phyloP scores from a whole-genome alignment of 192 early-diverging fungal species.

The Phycomyces nitens region DNA sequence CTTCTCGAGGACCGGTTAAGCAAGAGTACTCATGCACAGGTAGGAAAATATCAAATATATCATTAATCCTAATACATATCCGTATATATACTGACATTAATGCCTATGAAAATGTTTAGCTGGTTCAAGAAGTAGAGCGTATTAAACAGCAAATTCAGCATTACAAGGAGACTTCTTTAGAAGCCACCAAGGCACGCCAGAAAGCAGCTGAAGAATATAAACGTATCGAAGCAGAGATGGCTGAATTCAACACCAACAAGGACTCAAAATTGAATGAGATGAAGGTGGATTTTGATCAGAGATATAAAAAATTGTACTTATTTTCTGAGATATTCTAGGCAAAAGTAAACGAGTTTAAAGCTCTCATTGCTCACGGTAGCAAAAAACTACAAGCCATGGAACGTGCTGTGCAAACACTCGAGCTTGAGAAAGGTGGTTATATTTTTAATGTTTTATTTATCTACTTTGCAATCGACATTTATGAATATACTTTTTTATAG shows the following conservation, averaged over 20 bases:
- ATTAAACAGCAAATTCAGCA: slow-evolving; percentile 55
- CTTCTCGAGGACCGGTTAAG: slow-evolving; percentile 74
- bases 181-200: slow-evolving; percentile 44
- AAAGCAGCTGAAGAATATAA: slow-evolving; percentile 50
- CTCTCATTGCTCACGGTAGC: slow-evolving; percentile 52
- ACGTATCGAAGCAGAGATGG: slow-evolving; percentile 83
- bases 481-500: slow-evolving; percentile 23
- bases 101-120: slow-evolving; percentile 20
- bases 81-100: slow-evolving; percentile 5
- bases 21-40: slow-evolving; percentile 73
- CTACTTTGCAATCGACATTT: too few species aligned
- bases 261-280: slow-evolving; percentile 86
- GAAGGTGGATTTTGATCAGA: slow-evolving; percentile 37
- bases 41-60: too few species aligned
- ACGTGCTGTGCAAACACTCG: slow-evolving; percentile 58
- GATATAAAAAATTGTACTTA: background rate
- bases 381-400: slow-evolving; percentile 60
- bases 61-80: too few species aligned
- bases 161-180: slow-evolving; percentile 35
- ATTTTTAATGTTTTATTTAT: too few species aligned
- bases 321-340: slow-evolving; percentile 39
- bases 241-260: slow-evolving; percentile 83
- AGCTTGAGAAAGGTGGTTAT: slow-evolving; percentile 61
- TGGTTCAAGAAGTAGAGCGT: slow-evolving; percentile 52
- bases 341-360: slow-evolving; percentile 63